Conservation (phyloP, 257 asterid species). For the Nicotiana sylvestris region DNA sequence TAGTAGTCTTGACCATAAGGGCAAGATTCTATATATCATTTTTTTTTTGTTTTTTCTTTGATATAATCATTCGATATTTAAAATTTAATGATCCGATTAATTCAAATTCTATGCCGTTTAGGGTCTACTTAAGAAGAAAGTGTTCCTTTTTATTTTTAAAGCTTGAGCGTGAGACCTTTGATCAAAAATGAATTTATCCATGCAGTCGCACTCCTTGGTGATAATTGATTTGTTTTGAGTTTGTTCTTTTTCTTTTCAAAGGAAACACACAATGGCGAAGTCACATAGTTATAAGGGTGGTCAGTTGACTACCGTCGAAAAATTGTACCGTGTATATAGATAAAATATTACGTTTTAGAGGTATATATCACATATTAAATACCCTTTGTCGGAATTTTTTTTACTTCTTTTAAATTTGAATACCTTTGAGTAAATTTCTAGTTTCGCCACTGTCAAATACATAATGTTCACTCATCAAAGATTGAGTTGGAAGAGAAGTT, state of each 20-base stretch:
- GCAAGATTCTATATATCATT: neutral
- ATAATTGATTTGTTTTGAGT: neutral
- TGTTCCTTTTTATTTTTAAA: no score
- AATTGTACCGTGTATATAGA: no score
- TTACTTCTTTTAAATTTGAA: no score
- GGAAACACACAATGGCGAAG: neutral
- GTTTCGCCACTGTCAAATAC: neutral
- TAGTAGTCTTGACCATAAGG: constrained; percentile 26
- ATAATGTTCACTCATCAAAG: neutral
- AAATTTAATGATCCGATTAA: neutral
- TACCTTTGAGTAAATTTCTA: no score
- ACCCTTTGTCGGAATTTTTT: no score
- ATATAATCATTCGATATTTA: neutral
- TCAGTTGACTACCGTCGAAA: no score
- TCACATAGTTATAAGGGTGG: no score
- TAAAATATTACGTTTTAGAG: no score
- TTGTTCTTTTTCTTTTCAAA: neutral
- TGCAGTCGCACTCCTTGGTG: neutral
- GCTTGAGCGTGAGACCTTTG: neutral
- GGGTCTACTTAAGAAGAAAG: no score
- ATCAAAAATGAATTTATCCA: fast-evolving
- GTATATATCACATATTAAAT: no score
- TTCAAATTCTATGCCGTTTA: fast-evolving
- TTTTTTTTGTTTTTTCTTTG: neutral
- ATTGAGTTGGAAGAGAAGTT: constrained; percentile 15